Base-by-base conservation (phyloP, 192 early-diverging fungal species). In the Coemansia biformis region DNA sequence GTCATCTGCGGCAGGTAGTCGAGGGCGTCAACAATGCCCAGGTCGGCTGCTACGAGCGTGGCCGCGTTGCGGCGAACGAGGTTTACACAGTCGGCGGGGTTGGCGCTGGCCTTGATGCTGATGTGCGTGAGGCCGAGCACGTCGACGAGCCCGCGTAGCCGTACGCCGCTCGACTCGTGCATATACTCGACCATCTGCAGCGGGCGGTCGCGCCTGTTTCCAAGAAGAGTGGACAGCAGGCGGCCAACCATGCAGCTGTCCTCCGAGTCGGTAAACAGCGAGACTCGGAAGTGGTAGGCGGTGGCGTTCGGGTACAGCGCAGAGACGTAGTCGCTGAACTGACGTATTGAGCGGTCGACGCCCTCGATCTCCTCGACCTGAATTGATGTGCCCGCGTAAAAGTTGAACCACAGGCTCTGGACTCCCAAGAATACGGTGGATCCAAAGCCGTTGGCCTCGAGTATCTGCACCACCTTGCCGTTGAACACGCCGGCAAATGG, bases 191-290 rank as follows among this genome's bases (percentile, higher is more conserved):
- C 48, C 8, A 48, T 45, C 6, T 22, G 43, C 38, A 46, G 45
- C 6, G 28, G 41, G 11, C 26, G 55, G 5, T 33, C 30, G 22
- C 36, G 22, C 8, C 34, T n/a, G 43, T 6, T 40, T 6, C 24
- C 15, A 12, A 62, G 38, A 5, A 71, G 17, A 3, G 51, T 38
- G 13, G 40, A 28, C 10, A 71, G 47, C 10, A 71, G 30, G 8
- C 34, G n/a, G n/a, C 60, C 67, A 11, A 71, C 60, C 67, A 71
- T 71, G 14, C 43, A n/a, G 67, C 55, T 71, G 38, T 71, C 67
- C 43, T 71, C 59, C 10, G 67, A 54, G 16, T 63, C 60, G 6
- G 67, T 59, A 38, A 63, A 71, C 44, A 52, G 43, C 21, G 59
- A 63, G 1, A 71, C 52, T 35, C 54, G 51, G 46, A 71, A 56